Conservation (phyloP, 2,329 filamentous ascomycete genomes). For the Diplodia intermedia region DNA sequence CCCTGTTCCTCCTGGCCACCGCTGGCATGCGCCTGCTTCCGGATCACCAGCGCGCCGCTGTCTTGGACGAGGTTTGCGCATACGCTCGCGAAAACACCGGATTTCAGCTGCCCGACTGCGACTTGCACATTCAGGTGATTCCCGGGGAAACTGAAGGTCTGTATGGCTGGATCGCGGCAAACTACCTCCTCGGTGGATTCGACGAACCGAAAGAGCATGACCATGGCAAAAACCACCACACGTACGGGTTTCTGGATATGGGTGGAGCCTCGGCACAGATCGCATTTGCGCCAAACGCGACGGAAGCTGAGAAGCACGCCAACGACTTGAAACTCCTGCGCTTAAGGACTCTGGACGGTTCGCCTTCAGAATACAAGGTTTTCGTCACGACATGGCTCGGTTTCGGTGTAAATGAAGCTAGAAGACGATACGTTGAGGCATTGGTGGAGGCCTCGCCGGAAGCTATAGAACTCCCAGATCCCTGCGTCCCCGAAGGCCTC, state of each 20-base stretch:
- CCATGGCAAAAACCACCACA: conserved; percentile 88
- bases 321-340: conserved; percentile 87
- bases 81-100: conserved; percentile 78
- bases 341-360: conserved; percentile 81
- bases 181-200: conserved; percentile 92
- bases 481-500: conserved; percentile 83
- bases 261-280: conserved; percentile 97
- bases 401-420: conserved; percentile 94
- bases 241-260: conserved; percentile 98
- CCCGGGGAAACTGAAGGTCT: conserved; percentile 93
- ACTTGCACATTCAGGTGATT: conserved; percentile 89
- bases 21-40: conserved; percentile 91
- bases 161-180: conserved; percentile 97
- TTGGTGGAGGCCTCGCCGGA: conserved; percentile 71
- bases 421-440: conserved; percentile 80
- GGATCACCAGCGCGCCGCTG: conserved; percentile 70
- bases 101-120: conserved; percentile 90
- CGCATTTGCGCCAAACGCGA: conserved; percentile 92
- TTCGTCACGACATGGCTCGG: conserved; percentile 98
- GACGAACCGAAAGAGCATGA: conserved; percentile 75
- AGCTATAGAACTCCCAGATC: conserved; percentile 79
- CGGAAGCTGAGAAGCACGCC: conserved; percentile 87
- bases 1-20: conserved; percentile 93
- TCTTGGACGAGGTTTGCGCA: conserved; percentile 80
- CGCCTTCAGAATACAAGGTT: conserved; percentile 79